Conservation (phyloP, 768 basidiomycete species). For the Boletus sensibilis region DNA sequence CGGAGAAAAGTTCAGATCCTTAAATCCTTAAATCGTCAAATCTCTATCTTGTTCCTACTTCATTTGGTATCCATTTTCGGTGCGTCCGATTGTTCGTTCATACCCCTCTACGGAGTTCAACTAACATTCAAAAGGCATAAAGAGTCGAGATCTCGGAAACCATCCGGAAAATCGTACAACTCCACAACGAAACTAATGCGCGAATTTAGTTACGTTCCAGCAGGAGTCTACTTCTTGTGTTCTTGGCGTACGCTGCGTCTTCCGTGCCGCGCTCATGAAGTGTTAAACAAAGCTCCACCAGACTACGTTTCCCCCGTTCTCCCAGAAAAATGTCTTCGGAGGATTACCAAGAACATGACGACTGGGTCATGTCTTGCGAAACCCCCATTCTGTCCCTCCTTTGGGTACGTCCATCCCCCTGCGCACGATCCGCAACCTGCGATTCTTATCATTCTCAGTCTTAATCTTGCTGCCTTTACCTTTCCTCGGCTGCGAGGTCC, state of each 20-base stretch:
- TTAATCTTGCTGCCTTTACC: conserved; percentile 3
- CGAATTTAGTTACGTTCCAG: neutral
- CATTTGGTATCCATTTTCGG: neutral
- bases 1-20: neutral
- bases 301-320: neutral
- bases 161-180: neutral
- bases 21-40: neutral
- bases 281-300: neutral
- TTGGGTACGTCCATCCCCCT: neutral
- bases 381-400: neutral
- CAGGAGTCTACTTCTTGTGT: too few relatives aligned
- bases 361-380: neutral
- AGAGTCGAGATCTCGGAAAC: neutral
- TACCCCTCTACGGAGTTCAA: too few relatives aligned
- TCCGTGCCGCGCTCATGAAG: neutral
- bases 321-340: neutral
- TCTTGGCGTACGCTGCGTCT: neutral
- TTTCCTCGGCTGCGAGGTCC: neutral
- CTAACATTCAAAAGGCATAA: neutral
- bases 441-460: neutral
- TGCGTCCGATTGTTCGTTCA: neutral
- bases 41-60: neutral
- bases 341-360: neutral
- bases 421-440: neutral
- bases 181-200: neutral